These are phyloP conservation scores for Rhynchosporium secalis DNA, from an alignment of 2,329 filamentous ascomycete genomes.

Conservation along the genomic window DNA sequence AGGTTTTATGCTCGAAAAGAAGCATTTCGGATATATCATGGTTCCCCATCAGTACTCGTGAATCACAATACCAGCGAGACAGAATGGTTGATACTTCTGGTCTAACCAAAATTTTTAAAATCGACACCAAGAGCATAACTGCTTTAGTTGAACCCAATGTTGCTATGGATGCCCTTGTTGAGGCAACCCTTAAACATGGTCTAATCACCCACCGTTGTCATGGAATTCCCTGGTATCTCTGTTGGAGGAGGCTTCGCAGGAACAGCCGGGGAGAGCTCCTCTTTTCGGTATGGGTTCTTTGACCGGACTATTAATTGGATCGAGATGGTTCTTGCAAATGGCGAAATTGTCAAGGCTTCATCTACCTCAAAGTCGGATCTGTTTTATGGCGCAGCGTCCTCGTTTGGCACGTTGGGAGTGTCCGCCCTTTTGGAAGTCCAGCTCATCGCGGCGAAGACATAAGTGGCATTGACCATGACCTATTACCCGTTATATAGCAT, in stretches of 20 bases:
- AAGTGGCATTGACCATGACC: constrained; percentile 54
- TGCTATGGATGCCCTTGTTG: constrained; percentile 63
- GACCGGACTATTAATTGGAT: constrained; percentile 61
- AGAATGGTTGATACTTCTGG: constrained; percentile 47
- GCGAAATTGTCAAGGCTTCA: constrained; percentile 52
- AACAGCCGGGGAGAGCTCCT: constrained; percentile 65
- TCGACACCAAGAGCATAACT: constrained; percentile 45
- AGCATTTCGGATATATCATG: constrained; percentile 55
- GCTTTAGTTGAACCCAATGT: constrained; percentile 66
- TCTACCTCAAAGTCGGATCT: constrained; percentile 51
- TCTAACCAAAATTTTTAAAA: constrained; percentile 48
- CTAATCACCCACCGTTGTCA: constrained; percentile 63
- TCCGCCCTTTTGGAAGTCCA: constrained; percentile 60
- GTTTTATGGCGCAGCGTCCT: constrained; percentile 58
- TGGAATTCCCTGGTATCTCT: constrained; percentile 71
- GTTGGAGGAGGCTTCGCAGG: constrained; percentile 66
- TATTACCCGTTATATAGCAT: constrained; percentile 50
- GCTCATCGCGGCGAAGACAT: constrained; percentile 52
- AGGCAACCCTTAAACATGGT: constrained; percentile 53
- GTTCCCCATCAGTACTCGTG: constrained; percentile 52
- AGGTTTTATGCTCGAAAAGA: constrained; percentile 30
- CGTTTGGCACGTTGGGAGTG: constrained; percentile 61
- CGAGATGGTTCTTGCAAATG: constrained; percentile 62
- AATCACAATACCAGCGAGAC: constrained; percentile 32
- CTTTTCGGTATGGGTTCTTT: constrained; percentile 65